Conservation (phyloP, 1,284 basidiomycete species). For the Schizophyllum amplum region DNA sequence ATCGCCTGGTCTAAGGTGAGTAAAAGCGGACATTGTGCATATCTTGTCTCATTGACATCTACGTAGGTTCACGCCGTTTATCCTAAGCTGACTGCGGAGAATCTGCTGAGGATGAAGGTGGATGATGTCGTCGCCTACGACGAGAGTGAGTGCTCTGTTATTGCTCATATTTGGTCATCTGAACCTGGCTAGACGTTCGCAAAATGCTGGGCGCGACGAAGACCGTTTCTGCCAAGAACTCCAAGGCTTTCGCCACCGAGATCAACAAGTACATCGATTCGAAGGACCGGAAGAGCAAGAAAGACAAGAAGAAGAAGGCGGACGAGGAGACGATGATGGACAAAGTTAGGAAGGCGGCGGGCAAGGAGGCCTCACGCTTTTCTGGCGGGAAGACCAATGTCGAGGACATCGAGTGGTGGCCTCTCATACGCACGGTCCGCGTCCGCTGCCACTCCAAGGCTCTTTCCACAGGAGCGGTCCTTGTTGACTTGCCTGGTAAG, state of each 20-base stretch:
- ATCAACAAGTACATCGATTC: slow-evolving; percentile 60
- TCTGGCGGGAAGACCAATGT: slow-evolving; percentile 24
- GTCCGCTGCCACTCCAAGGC: slow-evolving; percentile 45
- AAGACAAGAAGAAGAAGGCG: slow-evolving; percentile 35
- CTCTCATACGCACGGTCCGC: slow-evolving; percentile 51
- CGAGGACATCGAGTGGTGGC: slow-evolving; percentile 47
- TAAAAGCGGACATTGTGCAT: neutral
- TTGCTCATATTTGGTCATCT: neutral
- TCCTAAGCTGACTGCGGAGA: slow-evolving; percentile 39
- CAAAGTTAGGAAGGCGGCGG: slow-evolving; percentile 21
- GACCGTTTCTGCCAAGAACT: slow-evolving; percentile 40
- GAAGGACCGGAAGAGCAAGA: slow-evolving; percentile 47
- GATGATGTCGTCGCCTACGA: slow-evolving; percentile 43
- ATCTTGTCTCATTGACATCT: neutral
- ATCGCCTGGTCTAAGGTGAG: slow-evolving; percentile 52
- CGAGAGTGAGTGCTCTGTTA: slow-evolving; percentile 21
- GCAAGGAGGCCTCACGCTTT: slow-evolving; percentile 12
- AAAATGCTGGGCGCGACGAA: slow-evolving; percentile 44
- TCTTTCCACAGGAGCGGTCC: slow-evolving; percentile 45
- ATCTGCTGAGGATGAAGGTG: slow-evolving; percentile 36
- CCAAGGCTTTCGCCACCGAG: slow-evolving; percentile 42
- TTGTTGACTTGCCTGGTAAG: slow-evolving; percentile 53
- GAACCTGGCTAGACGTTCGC: slow-evolving; percentile 19
- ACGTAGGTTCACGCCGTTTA: slow-evolving; percentile 53
- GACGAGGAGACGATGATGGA: slow-evolving; percentile 27